Base-by-base conservation (phyloP, 257 asterid genomes). In the Capsicum baccatum region DNA sequence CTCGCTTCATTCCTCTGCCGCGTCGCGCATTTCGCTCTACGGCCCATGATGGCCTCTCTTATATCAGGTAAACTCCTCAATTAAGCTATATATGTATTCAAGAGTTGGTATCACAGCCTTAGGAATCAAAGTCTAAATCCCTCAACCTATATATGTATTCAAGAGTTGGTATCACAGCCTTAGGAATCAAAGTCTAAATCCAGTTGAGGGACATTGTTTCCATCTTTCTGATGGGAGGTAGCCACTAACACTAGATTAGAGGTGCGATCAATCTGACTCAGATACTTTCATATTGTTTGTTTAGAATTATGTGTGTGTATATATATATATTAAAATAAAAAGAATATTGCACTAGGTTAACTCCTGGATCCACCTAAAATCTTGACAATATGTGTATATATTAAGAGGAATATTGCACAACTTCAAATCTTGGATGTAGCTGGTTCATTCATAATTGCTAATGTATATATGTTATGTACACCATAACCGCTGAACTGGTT, bases 1-100 rank as follows among this genome's bases (percentile, higher is more conserved):
- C 88, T 58, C 87, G 66, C 60, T 54, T 81, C 62, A 83, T 84
- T 76, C 86, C 89, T 69, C 89, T 83, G 66, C 90, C 86, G 26
- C 90, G 86, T 60, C 89, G 73, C 62, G 37, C 91, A 17, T 85
- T 90, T 83, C 86, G 19, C 63, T 67, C 93, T 55, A 42, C 81
- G 17, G 88, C 79, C 80, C 90, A 59, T 74, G 89, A 85, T 55
- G 93, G 94, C 35, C 97, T 92, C 84, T 91, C 99, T 82, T 95
- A 90, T 87, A 97, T 97, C 86, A 84, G 99, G 99, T 97, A 79
- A 66, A 56, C 54, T 15, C 42, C 11, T 64, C 8, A 39, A 39
- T 39, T 39, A 39, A 39, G 0, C 44, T 39, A 39, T 39, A 4
- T 39, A 35, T 33, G n/a, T 35, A 66, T 35, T 8, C 73, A 2